A percentile compares a stretch with the other conserved stretches of the same genome.
Evolutionary conservation across 495 filamentous ascomycete genomes (phyloP).

Genomic region (Tuber indicum): DNA sequence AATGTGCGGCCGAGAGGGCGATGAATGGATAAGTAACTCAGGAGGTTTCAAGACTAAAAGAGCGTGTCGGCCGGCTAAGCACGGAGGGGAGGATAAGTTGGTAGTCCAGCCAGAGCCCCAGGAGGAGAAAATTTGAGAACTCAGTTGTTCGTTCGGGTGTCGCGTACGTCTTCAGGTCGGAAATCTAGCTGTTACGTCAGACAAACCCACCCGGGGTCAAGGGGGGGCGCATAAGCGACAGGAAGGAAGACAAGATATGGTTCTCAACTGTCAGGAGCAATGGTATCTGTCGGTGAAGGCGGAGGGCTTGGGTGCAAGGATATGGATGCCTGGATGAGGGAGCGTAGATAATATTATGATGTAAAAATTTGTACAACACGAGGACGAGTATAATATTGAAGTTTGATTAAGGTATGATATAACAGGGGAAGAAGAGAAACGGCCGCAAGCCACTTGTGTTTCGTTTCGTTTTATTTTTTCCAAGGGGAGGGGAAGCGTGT

Average conservation of each 20-base stretch:
- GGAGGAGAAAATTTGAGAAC: not conserved
- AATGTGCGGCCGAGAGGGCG: slow-evolving; percentile 1
- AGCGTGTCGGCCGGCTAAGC: not conserved
- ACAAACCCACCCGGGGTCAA: not conserved
- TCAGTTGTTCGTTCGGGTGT: not conserved
- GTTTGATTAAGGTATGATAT: not conserved
- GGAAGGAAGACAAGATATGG: slow-evolving; percentile 40
- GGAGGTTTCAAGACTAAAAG: not conserved
- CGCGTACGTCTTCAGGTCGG: not conserved
- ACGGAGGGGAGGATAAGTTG: not conserved
- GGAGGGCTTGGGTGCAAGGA: not conserved
- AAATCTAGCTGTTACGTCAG: not conserved
- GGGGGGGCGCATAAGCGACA: not conserved
- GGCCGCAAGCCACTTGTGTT: not conserved
- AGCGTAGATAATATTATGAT: not conserved
- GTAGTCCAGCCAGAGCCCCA: not conserved
- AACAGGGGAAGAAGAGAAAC: not conserved
- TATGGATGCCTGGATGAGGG: not conserved
- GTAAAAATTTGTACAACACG: not conserved
- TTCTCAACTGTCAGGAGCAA: not conserved
- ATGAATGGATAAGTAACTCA: not conserved
- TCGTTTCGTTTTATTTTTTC: not conserved
- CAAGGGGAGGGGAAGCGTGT: not conserved
- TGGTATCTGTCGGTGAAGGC: not conserved
- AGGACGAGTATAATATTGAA: not conserved